Evolutionary conservation across 106 monocot genomes (phyloP), one percentile per base, ranked within the genome.

Genomic region (Apostasia shenzhenica): DNA sequence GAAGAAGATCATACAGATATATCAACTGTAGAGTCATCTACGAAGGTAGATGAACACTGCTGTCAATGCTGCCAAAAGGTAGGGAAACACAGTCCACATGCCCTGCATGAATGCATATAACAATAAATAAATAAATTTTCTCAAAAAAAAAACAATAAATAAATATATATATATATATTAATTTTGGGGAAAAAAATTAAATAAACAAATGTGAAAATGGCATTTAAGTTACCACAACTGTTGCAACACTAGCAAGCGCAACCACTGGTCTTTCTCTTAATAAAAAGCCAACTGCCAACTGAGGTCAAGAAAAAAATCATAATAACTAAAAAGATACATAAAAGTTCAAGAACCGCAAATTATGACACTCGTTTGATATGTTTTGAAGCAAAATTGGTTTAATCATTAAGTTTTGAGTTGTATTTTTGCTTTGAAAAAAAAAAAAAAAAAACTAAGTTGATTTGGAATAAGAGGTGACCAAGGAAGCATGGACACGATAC

Each of bases 231-330:
- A 94, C 93, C 86, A 94, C 89, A 68, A 70, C 77, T 69, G 89
- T 87, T 76, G 89, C 93, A 72, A 89, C 89, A 69, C 84, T 76
- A 7, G 93, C 89, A 67, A 94, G 86, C 50, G 86, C 93, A 41
- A 81, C 74, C 45, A 86, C 75, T 59, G 93, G 93, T 51, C 84
- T 72, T 76, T 94, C 93, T 66, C 93, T 75, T 57, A 90, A 68
- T 62, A 89, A 75, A 52, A 94, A 84, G 14, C 93, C 93, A 71
- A 84, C 55, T 8, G 73, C 84, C 50, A 94, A 54, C 93, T 94
- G 82, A 72, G 42, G n/a, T 46, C 51, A 1, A 41, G 75, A 26
- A 54, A 63, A 5, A 44, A 71, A 41, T 54, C 39, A 61, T 68
- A 47, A 50, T 11, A 54, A 54, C 0, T 5, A 54, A 7, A 7